Conservation (phyloP, 2,329 filamentous ascomycete species). For the Talaromyces sp. region DNA sequence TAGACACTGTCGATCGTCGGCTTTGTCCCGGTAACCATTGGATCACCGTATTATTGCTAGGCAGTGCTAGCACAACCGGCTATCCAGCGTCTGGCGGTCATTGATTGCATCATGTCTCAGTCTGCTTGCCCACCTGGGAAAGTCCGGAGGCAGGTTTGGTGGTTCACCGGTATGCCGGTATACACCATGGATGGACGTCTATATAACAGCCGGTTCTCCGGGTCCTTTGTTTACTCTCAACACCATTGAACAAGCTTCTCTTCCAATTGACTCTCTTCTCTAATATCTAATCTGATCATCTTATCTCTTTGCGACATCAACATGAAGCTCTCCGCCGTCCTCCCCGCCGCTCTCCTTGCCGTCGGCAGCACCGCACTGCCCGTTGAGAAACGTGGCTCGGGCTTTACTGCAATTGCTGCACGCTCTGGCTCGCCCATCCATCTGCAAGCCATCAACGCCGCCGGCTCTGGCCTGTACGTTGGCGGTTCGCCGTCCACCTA, state of each 20-base stretch:
- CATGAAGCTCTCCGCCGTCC: slow-evolving; percentile 18
- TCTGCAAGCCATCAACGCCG: slow-evolving; percentile 42
- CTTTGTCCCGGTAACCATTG: neutral
- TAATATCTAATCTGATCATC: neutral
- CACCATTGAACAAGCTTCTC: neutral
- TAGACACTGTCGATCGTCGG: neutral
- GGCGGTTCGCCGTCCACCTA: slow-evolving; percentile 44
- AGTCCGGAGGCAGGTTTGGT: neutral
- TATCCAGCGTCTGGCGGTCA: neutral
- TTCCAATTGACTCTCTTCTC: neutral
- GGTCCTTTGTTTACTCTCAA: slow-evolving; percentile 1
- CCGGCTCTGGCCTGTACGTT: slow-evolving; percentile 47
- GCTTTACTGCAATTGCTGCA: slow-evolving; percentile 42
- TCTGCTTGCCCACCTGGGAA: neutral
- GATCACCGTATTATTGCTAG: neutral
- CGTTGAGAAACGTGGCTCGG: slow-evolving; percentile 10
- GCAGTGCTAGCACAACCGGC: neutral
- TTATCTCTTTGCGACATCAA: neutral
- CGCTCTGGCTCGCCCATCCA: slow-evolving; percentile 49
- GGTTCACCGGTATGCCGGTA: neutral
- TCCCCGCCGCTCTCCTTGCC: slow-evolving; percentile 18
- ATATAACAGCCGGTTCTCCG: neutral
- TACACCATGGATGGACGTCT: neutral
- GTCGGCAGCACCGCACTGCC: slow-evolving; percentile 19
- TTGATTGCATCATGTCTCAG: neutral